These are phyloP conservation scores for Talaromyces nanjingensis DNA, from an alignment of 495 filamentous ascomycete species.

Conservation along the genomic window DNA sequence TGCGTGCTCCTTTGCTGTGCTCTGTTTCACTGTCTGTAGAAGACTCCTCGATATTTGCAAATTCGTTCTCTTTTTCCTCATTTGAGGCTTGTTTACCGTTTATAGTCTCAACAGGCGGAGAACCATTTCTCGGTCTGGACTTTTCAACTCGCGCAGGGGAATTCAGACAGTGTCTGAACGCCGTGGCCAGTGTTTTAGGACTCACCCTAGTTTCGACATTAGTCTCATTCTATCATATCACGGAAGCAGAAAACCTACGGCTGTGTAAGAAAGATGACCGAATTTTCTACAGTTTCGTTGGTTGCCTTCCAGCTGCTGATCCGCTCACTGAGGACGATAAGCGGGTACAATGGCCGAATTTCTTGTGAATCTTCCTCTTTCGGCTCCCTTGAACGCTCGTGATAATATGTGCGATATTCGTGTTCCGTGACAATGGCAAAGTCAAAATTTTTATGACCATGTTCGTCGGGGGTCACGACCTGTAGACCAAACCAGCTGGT, in stretches of 20 bases:
- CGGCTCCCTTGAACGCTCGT: not conserved
- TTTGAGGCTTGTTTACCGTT: not conserved
- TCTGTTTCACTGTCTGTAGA: not conserved
- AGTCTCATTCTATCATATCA: not conserved
- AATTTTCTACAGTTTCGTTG: not conserved
- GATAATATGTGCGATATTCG: not conserved
- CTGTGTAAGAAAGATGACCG: not conserved
- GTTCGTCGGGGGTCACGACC: conserved; percentile 23
- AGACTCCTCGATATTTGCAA: not conserved
- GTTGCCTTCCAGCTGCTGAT: not conserved
- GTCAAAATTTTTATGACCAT: not conserved
- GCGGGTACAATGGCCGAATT: not conserved
- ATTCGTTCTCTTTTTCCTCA: not conserved
- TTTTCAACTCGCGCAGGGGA: not conserved
- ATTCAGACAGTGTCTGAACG: not conserved
- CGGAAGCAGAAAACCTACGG: not conserved
- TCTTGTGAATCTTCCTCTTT: not conserved
- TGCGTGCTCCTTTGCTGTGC: not conserved
- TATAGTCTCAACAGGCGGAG: not conserved
- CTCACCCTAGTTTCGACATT: not conserved
- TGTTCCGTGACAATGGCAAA: not conserved
- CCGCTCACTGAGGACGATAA: not conserved
- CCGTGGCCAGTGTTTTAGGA: not conserved
- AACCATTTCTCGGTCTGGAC: not conserved
- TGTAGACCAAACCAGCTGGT: conserved; percentile 27